Evolutionary conservation across 1,284 basidiomycete genomes (phyloP).

Genomic region (Ustilago trichophora): DNA sequence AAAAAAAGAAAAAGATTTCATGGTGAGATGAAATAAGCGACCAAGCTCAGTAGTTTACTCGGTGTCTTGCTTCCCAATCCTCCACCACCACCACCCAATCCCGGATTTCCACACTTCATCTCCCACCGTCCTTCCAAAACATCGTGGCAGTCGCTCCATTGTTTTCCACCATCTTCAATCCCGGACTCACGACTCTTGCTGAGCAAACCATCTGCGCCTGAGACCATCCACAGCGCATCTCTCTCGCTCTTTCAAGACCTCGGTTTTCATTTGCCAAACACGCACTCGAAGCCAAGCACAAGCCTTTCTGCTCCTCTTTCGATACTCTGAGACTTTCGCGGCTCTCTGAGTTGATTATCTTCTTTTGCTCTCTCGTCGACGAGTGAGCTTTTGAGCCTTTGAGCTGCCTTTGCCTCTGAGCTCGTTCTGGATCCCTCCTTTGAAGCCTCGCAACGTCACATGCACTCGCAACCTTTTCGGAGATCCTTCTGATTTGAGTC

Average conservation of each 20-base stretch:
- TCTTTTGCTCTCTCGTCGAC: slow-evolving; percentile 4
- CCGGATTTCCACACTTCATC: too few relatives aligned
- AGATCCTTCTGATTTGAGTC: slow-evolving; percentile 18
- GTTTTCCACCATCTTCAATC: background rate
- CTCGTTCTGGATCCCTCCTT: background rate
- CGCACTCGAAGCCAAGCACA: too few relatives aligned
- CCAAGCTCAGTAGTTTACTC: too few relatives aligned
- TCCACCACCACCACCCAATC: too few relatives aligned
- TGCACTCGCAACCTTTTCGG: slow-evolving; percentile 1
- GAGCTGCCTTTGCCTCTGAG: slow-evolving; percentile 30
- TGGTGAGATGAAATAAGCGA: background rate
- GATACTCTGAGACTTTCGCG: slow-evolving; percentile 17
- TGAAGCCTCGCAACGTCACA: slow-evolving; percentile 7
- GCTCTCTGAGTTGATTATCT: slow-evolving; percentile 19
- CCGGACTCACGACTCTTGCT: slow-evolving; percentile 6
- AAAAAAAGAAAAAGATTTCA: slow-evolving; percentile 2
- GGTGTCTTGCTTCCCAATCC: too few relatives aligned
- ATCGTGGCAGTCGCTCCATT: background rate
- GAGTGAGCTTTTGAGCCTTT: slow-evolving; percentile 33
- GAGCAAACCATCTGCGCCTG: slow-evolving; percentile 20
- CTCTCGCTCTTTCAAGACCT: slow-evolving; percentile 9
- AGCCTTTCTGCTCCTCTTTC: background rate
- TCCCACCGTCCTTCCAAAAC: too few relatives aligned
- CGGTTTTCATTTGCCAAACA: slow-evolving; percentile 1
- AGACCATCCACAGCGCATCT: slow-evolving; percentile 10